A percentile compares a stretch with the other conserved stretches of the same genome.
Evolutionary conservation across 768 basidiomycete species (phyloP).

Genomic region (Lanmaoa pseudosensibilis): DNA sequence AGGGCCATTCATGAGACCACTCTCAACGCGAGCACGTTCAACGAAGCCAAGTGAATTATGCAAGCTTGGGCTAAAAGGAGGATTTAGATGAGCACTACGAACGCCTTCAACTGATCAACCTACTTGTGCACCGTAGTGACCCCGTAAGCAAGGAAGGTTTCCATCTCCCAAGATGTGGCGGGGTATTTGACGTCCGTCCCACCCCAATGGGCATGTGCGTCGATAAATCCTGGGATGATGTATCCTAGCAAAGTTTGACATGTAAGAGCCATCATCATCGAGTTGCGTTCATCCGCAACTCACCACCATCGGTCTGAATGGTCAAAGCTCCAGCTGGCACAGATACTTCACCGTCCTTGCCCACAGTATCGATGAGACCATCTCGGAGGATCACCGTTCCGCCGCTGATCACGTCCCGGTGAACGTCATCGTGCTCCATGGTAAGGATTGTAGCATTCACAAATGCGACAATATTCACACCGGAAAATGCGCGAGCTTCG

Average conservation of each 20-base stretch:
- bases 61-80: slow-evolving; percentile 54
- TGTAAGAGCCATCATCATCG: background rate
- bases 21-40: slow-evolving; percentile 68
- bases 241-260: slow-evolving; percentile 42
- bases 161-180: slow-evolving; percentile 70
- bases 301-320: slow-evolving; percentile 64
- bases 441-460: slow-evolving; percentile 70
- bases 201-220: slow-evolving; percentile 75
- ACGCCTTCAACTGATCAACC: slow-evolving; percentile 11
- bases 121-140: slow-evolving; percentile 79
- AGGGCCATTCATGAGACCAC: slow-evolving; percentile 66
- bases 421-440: slow-evolving; percentile 56
- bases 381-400: slow-evolving; percentile 54
- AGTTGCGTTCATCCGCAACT: slow-evolving; percentile 10
- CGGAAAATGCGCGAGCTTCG: slow-evolving; percentile 39
- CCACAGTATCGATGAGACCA: slow-evolving; percentile 58
- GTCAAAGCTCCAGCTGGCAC: slow-evolving; percentile 43
- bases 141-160: slow-evolving; percentile 74
- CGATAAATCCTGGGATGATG: slow-evolving; percentile 71
- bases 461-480: slow-evolving; percentile 51
- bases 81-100: background rate
- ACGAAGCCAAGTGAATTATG: slow-evolving; percentile 60
- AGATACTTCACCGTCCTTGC: slow-evolving; percentile 33
- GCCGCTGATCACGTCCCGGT: slow-evolving; percentile 49
- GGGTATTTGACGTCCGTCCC: slow-evolving; percentile 55